These are phyloP conservation scores for Annulohypoxylon truncatum DNA, from an alignment of 2,329 filamentous ascomycete genomes.

Conservation along the genomic window DNA sequence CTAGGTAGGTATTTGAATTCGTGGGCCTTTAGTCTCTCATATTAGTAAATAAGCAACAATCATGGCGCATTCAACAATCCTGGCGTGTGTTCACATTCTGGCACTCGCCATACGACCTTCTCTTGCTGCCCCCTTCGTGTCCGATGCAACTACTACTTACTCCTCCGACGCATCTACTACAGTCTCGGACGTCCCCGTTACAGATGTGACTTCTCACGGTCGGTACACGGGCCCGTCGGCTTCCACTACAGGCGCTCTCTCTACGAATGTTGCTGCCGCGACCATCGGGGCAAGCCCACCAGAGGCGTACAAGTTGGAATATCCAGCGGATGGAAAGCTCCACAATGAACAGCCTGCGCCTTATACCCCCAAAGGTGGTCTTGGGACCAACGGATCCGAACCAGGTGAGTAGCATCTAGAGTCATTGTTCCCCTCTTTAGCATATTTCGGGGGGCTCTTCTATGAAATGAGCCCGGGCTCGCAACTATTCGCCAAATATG, in stretches of 20 bases:
- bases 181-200: slow-evolving; percentile 52
- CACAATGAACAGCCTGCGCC: slow-evolving; percentile 76
- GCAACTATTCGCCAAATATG: neutral
- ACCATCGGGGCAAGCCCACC: slow-evolving; percentile 69
- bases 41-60: slow-evolving; percentile 3
- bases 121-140: slow-evolving; percentile 52
- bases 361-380: slow-evolving; percentile 77
- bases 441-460: neutral
- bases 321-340: slow-evolving; percentile 77
- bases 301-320: slow-evolving; percentile 72
- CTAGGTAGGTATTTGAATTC: neutral
- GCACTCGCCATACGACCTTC: slow-evolving; percentile 34
- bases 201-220: slow-evolving; percentile 74
- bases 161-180: slow-evolving; percentile 48
- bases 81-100: slow-evolving; percentile 29
- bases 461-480: neutral
- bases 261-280: slow-evolving; percentile 65
- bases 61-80: slow-evolving; percentile 31
- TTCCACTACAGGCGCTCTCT: slow-evolving; percentile 76
- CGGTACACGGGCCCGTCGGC: slow-evolving; percentile 71
- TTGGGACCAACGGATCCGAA: slow-evolving; percentile 80
- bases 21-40: neutral
- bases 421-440: neutral
- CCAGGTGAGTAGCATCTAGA: slow-evolving; percentile 53
- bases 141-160: slow-evolving; percentile 52